Base-by-base conservation (phyloP, 2,329 filamentous ascomycete genomes). In the Venturia oleaginea region DNA sequence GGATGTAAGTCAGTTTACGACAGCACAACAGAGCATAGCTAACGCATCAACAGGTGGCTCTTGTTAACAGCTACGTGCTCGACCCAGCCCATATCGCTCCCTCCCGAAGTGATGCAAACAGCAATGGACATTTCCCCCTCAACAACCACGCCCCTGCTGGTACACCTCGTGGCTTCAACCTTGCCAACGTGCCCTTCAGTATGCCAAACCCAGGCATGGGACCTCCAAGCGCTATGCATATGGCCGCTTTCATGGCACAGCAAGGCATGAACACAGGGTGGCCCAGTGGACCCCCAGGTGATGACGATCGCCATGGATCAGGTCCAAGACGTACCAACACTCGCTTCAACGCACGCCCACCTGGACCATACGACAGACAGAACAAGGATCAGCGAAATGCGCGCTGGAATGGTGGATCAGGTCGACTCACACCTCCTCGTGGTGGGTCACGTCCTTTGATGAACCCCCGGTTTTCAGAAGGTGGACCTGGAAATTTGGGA, bases 71-170 rank as follows among this genome's bases (percentile, higher is more conserved):
- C 37, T 99, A 99, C 72, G 92, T 97, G 38, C 82, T 96, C 55
- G 94, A 99, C 72, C 94, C 94, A 48, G 87, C 93, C 13, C 93
- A 96, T 71, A 97, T 99, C 73, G 92, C 92, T 42, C 91, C 94
- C 0, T 95, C 92, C 13, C 85, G 93, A 65, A 94, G 92, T 22
- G 92, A 99, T 78, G 90, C 92, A 43, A 97, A 95, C 73, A 95
- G 90, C 70, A 97, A 97, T 71, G 93, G 93, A 1, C 93, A 97
- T 76, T 97, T 97, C 81, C 92, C 92, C 1, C 85, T 91, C 51
- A 83, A 85, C 59, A 90, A 89, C 70, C 90, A 93, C 70, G 83
- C 86, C 62, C 86, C 87, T 46, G 85, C 88, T 5, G 93, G 93
- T 57, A 97, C 93, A 6, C 93, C 93, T 42, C 88, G 93, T 38